Base-by-base conservation (phyloP, 2,329 filamentous ascomycete genomes). In the Leptographium wingfieldii region DNA sequence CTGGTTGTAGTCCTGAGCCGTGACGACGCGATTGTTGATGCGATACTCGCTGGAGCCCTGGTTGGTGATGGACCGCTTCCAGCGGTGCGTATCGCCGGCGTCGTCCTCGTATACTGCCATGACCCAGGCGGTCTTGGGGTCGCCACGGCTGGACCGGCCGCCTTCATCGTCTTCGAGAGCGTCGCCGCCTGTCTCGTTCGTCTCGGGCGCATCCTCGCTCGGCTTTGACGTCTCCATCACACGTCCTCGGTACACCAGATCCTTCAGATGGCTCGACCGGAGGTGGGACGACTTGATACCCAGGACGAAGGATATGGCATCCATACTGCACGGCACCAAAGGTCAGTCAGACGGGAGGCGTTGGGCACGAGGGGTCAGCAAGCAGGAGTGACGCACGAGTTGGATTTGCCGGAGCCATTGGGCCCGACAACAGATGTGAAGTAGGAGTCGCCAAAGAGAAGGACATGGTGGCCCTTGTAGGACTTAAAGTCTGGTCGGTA, bases 61-160 rank as follows among this genome's bases (percentile, higher is more conserved):
- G 66, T 81, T 90, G 4, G 92, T 97, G 71, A 99, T 99, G 65
- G 85, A 87, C 63, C 94, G 89, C 75, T 96, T 96, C 94, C 94
- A 99, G 66, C 86, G 85, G 70, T 96, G 92, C 72, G 95, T 90
- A 68, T 96, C 90, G 55, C 91, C 92, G 2, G 91, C 91, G 70
- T 99, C 94, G 69, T 99, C 94, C 71, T 96, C 92, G 72, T 97
- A 99, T 19, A 99, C 92, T 35, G 94, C 94, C 91, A 96, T 97
- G 16, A 99, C 95, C 92, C 92, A 99, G 3, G 94, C 95, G 3
- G 86, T 94, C 71, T 92, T 94, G 0, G 94, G 94, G 67, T 99
- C 92, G 65, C 84, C 83, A 43, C 83, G 85, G n/a, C 83, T 85
- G 59, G 84, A 80, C 59, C 83, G 80, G 64, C 86, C 77, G 43